Evolutionary conservation across 768 basidiomycete species (phyloP).

Genomic region (Tulasnella sp.): DNA sequence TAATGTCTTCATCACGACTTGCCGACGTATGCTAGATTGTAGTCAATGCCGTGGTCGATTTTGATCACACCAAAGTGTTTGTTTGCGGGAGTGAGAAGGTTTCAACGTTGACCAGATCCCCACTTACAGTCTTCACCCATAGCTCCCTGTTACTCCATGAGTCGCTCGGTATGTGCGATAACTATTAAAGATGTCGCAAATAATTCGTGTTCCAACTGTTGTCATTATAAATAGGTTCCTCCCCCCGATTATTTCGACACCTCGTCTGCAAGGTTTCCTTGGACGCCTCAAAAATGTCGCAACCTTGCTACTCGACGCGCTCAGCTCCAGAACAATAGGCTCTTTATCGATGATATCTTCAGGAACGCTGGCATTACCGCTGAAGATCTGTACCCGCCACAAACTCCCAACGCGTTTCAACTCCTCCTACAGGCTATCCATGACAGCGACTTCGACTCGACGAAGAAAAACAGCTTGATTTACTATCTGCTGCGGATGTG

Average conservation of each 20-base stretch:
- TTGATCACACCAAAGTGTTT: too few species aligned
- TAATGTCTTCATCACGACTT: too few species aligned
- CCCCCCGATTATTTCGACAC: conserved; percentile 37
- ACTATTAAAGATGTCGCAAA: too few species aligned
- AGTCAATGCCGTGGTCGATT: too few species aligned
- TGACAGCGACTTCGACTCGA: conserved; percentile 49
- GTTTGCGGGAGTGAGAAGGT: too few species aligned
- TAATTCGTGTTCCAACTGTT: too few species aligned
- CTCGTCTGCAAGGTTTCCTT: conserved; percentile 44
- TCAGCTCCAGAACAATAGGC: conserved; percentile 41
- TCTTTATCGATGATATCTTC: conserved; percentile 67
- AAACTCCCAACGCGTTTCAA: conserved; percentile 40
- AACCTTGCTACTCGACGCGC: conserved; percentile 55
- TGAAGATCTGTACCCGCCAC: conserved; percentile 53
- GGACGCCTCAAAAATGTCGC: conserved; percentile 33
- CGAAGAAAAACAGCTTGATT: conserved; percentile 71
- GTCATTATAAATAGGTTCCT: too few species aligned
- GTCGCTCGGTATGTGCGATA: too few species aligned
- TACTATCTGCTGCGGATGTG: conserved; percentile 78
- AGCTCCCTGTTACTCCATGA: too few species aligned
- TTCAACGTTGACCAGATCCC: too few species aligned
- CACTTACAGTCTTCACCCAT: too few species aligned
- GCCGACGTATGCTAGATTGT: too few species aligned
- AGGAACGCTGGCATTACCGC: conserved; percentile 43
- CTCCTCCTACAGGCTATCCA: conserved; percentile 51